Percentiles rank a stretch among this genome's conserved stretches.
Evolutionary conservation across 257 asterid species (phyloP).

Genomic region (Craterostigma plantagineum): DNA sequence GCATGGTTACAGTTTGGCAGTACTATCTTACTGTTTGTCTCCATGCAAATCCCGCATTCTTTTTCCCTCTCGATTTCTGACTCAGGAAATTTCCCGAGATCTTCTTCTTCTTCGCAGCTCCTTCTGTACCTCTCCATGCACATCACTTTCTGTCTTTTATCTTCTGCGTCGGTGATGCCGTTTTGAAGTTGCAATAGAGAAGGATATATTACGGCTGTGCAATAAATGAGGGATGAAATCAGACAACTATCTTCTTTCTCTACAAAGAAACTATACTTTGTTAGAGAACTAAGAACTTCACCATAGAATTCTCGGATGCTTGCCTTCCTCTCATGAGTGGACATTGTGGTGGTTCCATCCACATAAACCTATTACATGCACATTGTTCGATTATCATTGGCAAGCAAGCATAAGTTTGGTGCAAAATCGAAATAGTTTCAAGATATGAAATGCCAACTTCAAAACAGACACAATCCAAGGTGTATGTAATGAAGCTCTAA

Average conservation of each 20-base stretch:
- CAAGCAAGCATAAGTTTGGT: slow-evolving; percentile 2
- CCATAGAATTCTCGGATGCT: slow-evolving; percentile 92
- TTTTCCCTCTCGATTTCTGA: slow-evolving; percentile 75
- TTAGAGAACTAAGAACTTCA: slow-evolving; percentile 13
- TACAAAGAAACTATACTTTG: not conserved
- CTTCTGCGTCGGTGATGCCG: slow-evolving; percentile 73
- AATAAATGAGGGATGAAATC: slow-evolving; percentile 6
- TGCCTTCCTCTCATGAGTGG: slow-evolving; percentile 89
- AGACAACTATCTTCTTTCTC: not conserved
- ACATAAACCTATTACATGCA: slow-evolving; percentile 50
- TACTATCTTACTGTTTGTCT: slow-evolving; percentile 65
- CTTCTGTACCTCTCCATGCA: slow-evolving; percentile 69
- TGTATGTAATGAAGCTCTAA: not conserved
- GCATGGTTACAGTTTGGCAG: slow-evolving; percentile 82
- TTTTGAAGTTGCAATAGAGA: slow-evolving; percentile 75
- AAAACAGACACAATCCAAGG: not conserved
- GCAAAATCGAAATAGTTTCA: not conserved
- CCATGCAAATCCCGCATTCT: slow-evolving; percentile 99
- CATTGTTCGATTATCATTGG: slow-evolving; percentile 2
- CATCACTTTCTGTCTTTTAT: slow-evolving; percentile 64
- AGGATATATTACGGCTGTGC: slow-evolving; percentile 82
- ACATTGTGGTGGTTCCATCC: slow-evolving; percentile 97
- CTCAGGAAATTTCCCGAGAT: slow-evolving; percentile 30
- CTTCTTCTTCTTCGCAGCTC: slow-evolving; percentile 68
- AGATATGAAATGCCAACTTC: too few species aligned